These are phyloP conservation scores for Usnea hakonensis DNA, from an alignment of 495 filamentous ascomycete species.

Conservation along the genomic window DNA sequence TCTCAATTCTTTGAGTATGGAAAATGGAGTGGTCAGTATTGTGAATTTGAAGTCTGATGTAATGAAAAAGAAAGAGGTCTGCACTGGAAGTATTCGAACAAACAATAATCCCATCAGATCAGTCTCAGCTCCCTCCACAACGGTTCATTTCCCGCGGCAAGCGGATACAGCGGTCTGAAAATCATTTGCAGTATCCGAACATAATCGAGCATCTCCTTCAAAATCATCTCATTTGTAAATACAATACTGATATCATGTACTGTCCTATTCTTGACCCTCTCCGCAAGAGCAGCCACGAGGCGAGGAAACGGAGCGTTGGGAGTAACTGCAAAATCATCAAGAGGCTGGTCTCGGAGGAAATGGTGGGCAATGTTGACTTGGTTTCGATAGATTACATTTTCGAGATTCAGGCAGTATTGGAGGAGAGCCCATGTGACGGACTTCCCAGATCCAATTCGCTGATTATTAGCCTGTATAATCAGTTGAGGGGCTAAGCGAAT, in stretches of 20 bases:
- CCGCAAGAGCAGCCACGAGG: conserved; percentile 7
- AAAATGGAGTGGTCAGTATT: too few relatives aligned
- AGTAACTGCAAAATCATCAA: neutral
- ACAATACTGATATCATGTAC: neutral
- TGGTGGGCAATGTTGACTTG: neutral
- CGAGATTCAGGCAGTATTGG: conserved; percentile 4
- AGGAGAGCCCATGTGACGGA: conserved; percentile 1
- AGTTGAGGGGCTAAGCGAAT: neutral
- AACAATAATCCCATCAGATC: neutral
- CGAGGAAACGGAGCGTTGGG: neutral
- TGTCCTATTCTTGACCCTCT: conserved; percentile 1
- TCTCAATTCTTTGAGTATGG: too few relatives aligned
- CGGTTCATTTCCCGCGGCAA: neutral
- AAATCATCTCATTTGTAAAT: conserved; percentile 8
- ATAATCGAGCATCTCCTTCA: conserved; percentile 3
- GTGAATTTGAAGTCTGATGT: too few relatives aligned
- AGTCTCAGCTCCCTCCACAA: neutral
- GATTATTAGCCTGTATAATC: neutral
- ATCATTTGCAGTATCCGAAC: neutral
- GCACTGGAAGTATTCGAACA: too few relatives aligned
- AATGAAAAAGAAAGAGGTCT: too few relatives aligned
- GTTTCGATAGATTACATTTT: neutral
- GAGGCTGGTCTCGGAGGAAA: neutral
- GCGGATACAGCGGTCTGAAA: neutral
- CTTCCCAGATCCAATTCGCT: neutral